Conservation (phyloP, 352 stramenopile species). For the Globisporangium viniferum region DNA sequence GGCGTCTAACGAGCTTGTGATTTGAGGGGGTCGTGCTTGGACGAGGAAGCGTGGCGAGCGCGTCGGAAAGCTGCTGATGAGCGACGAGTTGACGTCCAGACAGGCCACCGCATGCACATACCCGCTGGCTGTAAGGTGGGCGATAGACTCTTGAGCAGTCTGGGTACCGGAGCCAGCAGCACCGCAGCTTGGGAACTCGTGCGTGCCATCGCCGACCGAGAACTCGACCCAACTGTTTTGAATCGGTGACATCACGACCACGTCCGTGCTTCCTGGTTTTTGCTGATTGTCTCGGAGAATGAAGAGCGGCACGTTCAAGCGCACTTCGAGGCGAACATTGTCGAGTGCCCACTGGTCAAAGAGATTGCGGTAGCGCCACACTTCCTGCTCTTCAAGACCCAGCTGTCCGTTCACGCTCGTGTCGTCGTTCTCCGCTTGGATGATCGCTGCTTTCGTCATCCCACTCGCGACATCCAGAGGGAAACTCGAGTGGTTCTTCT, state of each 20-base stretch:
- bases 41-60: conserved; percentile 46
- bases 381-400: conserved; percentile 32
- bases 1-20: conserved; percentile 30
- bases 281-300: conserved; percentile 10
- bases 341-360: conserved; percentile 79
- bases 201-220: conserved; percentile 49
- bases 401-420: conserved; percentile 35
- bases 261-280: conserved; percentile 5
- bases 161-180: not conserved
- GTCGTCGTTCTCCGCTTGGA: conserved; percentile 37
- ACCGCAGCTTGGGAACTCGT: conserved; percentile 47
- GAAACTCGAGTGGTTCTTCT: conserved; percentile 71
- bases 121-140: conserved; percentile 29
- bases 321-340: conserved; percentile 50
- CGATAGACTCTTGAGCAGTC: not conserved
- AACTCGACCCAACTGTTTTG: conserved; percentile 47
- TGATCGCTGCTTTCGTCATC: conserved; percentile 23
- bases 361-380: conserved; percentile 66
- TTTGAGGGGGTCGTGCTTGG: conserved; percentile 28
- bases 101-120: conserved; percentile 62
- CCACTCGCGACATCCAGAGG: conserved; percentile 37
- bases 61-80: conserved; percentile 48
- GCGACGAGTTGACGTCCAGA: conserved; percentile 23
- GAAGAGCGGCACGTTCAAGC: conserved; percentile 42
- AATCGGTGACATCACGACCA: conserved; percentile 39